Percentiles rank a stretch among this genome's conserved stretches.
Evolutionary conservation across 2,329 filamentous ascomycete species (phyloP).

Genomic region (Aspergillus sp.): DNA sequence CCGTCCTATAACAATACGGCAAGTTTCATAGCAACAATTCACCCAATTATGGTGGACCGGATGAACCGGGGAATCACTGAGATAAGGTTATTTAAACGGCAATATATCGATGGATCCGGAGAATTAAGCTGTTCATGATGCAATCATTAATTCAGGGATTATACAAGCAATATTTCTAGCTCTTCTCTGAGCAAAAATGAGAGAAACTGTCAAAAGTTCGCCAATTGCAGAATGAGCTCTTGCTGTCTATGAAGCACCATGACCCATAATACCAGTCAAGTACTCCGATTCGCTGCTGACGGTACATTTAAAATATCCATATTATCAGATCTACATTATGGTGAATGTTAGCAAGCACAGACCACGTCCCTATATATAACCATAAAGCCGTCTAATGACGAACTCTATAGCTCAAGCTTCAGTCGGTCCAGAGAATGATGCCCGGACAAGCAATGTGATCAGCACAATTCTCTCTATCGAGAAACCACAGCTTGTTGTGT

Average conservation of each 20-base stretch:
- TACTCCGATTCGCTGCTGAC: constrained; percentile 17
- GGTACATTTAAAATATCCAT: constrained; percentile 47
- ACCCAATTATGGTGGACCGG: no score
- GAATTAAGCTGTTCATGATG: no score
- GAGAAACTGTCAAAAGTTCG: no score
- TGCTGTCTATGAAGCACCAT: constrained; percentile 23
- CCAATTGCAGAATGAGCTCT: no score
- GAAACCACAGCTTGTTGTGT: constrained; percentile 53
- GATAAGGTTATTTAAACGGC: no score
- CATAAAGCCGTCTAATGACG: background rate
- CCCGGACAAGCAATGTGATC: constrained; percentile 52
- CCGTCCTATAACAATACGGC: no score
- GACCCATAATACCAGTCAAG: background rate
- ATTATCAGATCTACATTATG: constrained; percentile 66
- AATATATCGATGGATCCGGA: no score
- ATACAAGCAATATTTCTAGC: no score
- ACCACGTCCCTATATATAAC: background rate
- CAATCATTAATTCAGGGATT: no score
- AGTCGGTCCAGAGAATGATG: constrained; percentile 40
- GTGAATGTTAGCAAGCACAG: constrained; percentile 48
- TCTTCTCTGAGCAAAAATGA: no score
- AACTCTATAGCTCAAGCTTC: constrained; percentile 23
- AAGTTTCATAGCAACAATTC: no score
- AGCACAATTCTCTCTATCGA: constrained; percentile 53
- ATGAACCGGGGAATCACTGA: no score